Evolutionary conservation across 208 protist genomes (phyloP).

Genomic region (Trichomonas vaginalis): DNA sequence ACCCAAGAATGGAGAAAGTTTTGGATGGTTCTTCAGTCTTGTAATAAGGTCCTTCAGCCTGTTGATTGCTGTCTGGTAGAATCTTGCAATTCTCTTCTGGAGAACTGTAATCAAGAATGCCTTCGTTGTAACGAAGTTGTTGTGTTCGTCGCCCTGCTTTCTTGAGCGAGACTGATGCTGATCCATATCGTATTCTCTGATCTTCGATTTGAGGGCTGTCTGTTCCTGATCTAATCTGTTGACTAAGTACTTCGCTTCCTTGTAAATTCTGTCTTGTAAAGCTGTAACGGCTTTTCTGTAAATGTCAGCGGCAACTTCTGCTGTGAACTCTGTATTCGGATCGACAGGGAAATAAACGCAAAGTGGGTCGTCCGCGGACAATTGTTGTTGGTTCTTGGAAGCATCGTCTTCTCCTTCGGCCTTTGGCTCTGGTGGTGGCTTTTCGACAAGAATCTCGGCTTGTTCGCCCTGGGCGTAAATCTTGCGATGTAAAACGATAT

Average conservation of each 20-base stretch:
- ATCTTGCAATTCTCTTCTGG: neutral
- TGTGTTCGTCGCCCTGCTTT: neutral
- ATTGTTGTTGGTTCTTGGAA: neutral
- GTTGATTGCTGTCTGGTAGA: neutral
- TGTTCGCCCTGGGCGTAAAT: neutral
- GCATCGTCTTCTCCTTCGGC: neutral
- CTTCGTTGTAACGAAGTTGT: neutral
- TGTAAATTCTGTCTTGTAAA: neutral
- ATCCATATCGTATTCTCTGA: neutral
- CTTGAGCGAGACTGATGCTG: neutral
- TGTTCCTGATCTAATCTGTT: neutral
- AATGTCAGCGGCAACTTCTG: neutral
- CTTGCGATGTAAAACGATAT: neutral
- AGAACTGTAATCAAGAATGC: neutral
- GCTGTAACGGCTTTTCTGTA: neutral
- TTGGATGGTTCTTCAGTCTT: neutral
- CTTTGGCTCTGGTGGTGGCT: conserved; percentile 13
- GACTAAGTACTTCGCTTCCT: neutral
- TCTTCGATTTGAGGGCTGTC: neutral
- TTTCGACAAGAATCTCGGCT: neutral
- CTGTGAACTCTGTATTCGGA: neutral
- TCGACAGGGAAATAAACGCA: conserved; percentile 1
- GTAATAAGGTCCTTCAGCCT: neutral
- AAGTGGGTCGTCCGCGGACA: neutral
- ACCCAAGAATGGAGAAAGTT: neutral